Conservation (phyloP, 768 basidiomycete species). For the Baorangia bicolor region DNA sequence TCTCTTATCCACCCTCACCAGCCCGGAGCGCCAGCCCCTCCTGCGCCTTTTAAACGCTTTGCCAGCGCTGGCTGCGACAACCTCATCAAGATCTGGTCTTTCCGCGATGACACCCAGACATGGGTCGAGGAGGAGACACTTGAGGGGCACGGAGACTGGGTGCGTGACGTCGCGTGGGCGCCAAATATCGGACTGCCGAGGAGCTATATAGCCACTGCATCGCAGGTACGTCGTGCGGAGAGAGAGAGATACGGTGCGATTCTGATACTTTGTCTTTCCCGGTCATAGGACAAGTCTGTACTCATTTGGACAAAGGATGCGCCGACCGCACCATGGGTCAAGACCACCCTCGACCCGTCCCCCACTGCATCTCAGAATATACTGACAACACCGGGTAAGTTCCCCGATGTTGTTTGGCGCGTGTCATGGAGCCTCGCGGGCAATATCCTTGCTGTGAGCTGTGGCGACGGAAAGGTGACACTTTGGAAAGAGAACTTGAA, state of each 20-base stretch:
- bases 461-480: constrained; percentile 96
- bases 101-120: constrained; percentile 79
- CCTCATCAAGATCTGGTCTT: constrained; percentile 91
- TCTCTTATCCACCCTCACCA: constrained; percentile 75
- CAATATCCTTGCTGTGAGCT: constrained; percentile 93
- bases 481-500: constrained; percentile 98
- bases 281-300: constrained; percentile 71
- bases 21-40: constrained; percentile 34
- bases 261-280: neutral
- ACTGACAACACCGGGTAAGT: constrained; percentile 63
- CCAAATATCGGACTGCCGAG: constrained; percentile 94
- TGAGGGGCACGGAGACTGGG: constrained; percentile 96
- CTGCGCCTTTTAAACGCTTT: constrained; percentile 82
- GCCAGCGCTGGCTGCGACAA: constrained; percentile 97
- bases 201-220: constrained; percentile 94
- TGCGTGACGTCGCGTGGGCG: constrained; percentile 98
- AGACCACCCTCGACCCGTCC: constrained; percentile 76
- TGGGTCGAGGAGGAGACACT: constrained; percentile 92
- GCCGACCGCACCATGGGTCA: constrained; percentile 72
- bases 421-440: constrained; percentile 97
- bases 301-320: constrained; percentile 89
- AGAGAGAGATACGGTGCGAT: neutral
- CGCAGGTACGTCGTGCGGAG: constrained; percentile 53
- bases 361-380: constrained; percentile 44
- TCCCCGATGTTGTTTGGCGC: constrained; percentile 98